phyloP scores from a whole-genome alignment of 108 stramenopile species.

The Nitzschia sp. region DNA sequence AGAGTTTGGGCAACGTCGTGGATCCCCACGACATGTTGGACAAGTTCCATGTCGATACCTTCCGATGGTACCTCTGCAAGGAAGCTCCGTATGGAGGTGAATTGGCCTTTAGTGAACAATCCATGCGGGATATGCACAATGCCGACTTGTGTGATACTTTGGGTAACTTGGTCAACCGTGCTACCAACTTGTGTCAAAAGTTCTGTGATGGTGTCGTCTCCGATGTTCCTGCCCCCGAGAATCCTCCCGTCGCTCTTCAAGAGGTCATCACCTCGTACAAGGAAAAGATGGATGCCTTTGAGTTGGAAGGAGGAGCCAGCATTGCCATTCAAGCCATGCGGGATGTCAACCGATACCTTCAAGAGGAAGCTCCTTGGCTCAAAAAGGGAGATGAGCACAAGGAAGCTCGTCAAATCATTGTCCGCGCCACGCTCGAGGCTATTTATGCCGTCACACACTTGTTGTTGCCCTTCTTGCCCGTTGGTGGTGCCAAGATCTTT shows the following conservation, averaged over 20 bases:
- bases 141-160: slow-evolving; percentile 92
- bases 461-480: slow-evolving; percentile 89
- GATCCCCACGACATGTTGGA: slow-evolving; percentile 94
- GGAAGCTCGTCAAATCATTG: slow-evolving; percentile 70
- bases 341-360: slow-evolving; percentile 93
- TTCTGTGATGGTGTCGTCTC: slow-evolving; percentile 88
- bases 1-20: slow-evolving; percentile 96
- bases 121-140: slow-evolving; percentile 92
- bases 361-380: slow-evolving; percentile 95
- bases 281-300: slow-evolving; percentile 76
- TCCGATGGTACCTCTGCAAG: slow-evolving; percentile 92
- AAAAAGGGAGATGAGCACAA: slow-evolving; percentile 86
- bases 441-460: slow-evolving; percentile 92
- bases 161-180: slow-evolving; percentile 96
- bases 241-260: slow-evolving; percentile 61
- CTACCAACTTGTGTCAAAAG: slow-evolving; percentile 83
- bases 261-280: slow-evolving; percentile 51
- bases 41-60: slow-evolving; percentile 88
- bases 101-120: slow-evolving; percentile 80
- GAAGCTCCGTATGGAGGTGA: slow-evolving; percentile 95
- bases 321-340: slow-evolving; percentile 78
- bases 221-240: slow-evolving; percentile 42
- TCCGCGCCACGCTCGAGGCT: slow-evolving; percentile 91
- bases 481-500: slow-evolving; percentile 80
- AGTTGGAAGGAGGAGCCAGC: slow-evolving; percentile 74